Percentiles rank a stretch among this genome's conserved stretches.
Conservation (phyloP, 257 asterid genomes). For the Galeopsis tetrahit region DNA sequence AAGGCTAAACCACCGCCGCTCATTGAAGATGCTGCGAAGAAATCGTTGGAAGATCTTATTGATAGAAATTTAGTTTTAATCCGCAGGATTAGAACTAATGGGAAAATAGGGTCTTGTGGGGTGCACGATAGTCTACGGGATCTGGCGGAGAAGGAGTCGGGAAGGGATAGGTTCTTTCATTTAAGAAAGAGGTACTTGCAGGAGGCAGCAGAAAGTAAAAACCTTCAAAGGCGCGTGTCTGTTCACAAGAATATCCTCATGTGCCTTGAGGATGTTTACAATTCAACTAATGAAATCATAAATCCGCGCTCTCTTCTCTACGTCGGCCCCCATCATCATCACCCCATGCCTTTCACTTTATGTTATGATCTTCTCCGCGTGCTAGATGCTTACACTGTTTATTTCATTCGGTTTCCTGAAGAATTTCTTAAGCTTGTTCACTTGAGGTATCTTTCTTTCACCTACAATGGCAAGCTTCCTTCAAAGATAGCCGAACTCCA, state of each 20-base stretch:
- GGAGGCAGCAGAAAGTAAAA: not conserved
- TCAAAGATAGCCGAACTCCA: conserved; percentile 32
- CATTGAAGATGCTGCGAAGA: conserved; percentile 30
- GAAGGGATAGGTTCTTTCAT: conserved; percentile 37
- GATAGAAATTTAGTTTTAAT: conserved; percentile 35
- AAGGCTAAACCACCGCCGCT: not conserved
- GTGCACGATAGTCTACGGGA: conserved; percentile 45
- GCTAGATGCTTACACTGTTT: conserved; percentile 45
- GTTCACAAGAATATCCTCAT: conserved; percentile 42
- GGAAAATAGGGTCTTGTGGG: conserved; percentile 31
- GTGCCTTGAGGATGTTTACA: conserved; percentile 40
- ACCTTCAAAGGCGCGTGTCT: conserved; percentile 33
- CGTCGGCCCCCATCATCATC: conserved; percentile 41
- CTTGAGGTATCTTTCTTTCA: conserved; percentile 41
- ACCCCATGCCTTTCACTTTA: conserved; percentile 34
- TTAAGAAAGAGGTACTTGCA: conserved; percentile 18
- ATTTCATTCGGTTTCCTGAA: conserved; percentile 41
- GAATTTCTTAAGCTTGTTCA: conserved; percentile 36
- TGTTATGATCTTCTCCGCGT: conserved; percentile 43
- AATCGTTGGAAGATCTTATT: conserved; percentile 27
- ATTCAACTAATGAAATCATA: not conserved
- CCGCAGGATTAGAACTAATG: conserved; percentile 30
- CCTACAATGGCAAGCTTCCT: conserved; percentile 38
- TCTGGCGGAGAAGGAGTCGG: conserved; percentile 34
- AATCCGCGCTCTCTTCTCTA: conserved; percentile 39